phyloP scores from a whole-genome alignment of 1,284 basidiomycete genomes.

The Schizopora paradoxa region DNA sequence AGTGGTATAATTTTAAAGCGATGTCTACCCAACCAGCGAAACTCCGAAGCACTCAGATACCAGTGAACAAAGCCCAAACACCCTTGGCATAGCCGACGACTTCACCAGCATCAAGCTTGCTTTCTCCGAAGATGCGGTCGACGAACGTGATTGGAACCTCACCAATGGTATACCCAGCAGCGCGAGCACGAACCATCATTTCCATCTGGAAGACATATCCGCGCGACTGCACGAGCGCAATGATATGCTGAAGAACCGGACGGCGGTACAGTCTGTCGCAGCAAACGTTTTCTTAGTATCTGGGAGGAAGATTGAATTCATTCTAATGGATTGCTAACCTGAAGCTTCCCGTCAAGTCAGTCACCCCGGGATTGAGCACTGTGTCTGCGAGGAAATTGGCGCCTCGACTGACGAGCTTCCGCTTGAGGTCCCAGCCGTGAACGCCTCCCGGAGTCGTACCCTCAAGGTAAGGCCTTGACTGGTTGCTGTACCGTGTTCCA shows the following conservation, averaged over 20 bases:
- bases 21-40: too few relatives aligned
- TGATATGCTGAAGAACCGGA: constrained; percentile 74
- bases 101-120: constrained; percentile 85
- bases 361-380: constrained; percentile 77
- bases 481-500: constrained; percentile 79
- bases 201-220: constrained; percentile 98
- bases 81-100: constrained; percentile 87
- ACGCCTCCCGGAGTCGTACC: constrained; percentile 71
- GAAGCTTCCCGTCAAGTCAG: constrained; percentile 85
- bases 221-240: constrained; percentile 76
- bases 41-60: constrained; percentile 57
- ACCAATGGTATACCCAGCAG: constrained; percentile 78
- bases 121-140: constrained; percentile 88
- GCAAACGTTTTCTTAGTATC: background rate
- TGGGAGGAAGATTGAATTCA: too few relatives aligned
- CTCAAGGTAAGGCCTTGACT: constrained; percentile 44
- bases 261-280: constrained; percentile 67
- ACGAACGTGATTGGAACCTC: constrained; percentile 94
- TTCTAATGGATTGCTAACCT: constrained; percentile 44
- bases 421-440: constrained; percentile 84
- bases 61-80: constrained; percentile 74
- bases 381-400: constrained; percentile 85
- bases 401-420: constrained; percentile 80
- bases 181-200: constrained; percentile 87
- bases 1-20: too few relatives aligned